Evolutionary conservation across 306 rosid genomes (phyloP).

Genomic region (Chamaecrista fasciculata): DNA sequence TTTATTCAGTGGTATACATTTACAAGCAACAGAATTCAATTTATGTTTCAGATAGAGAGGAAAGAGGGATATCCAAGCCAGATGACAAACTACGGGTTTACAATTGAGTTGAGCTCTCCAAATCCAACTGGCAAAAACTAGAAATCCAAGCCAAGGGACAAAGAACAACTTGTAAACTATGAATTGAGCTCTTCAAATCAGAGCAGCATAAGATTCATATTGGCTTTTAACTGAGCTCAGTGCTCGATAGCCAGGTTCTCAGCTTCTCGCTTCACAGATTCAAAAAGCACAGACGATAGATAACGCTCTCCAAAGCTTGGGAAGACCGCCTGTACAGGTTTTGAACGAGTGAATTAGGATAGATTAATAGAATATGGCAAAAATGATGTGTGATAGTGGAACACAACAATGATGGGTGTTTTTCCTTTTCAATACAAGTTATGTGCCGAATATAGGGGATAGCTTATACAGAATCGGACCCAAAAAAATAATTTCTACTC

Average conservation of each 20-base stretch:
- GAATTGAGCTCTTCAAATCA: background rate
- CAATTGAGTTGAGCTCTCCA: background rate
- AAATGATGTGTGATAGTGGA: background rate
- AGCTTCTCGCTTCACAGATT: conserved; percentile 53
- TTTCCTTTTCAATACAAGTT: background rate
- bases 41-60: conserved; percentile 1
- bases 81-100: background rate
- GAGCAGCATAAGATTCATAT: background rate
- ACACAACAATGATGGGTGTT: background rate
- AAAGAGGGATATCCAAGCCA: background rate
- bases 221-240: conserved; percentile 1
- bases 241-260: conserved; percentile 52
- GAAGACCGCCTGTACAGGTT: conserved; percentile 53
- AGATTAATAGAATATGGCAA: background rate
- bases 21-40: background rate
- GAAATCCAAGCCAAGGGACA: conserved; percentile 19
- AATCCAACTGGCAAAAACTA: background rate
- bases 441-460: background rate
- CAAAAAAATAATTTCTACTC: background rate
- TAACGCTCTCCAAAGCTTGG: conserved; percentile 96
- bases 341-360: conserved; percentile 16
- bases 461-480: background rate
- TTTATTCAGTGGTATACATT: conserved; percentile 3
- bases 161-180: background rate
- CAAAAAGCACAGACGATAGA: conserved; percentile 63